These are phyloP conservation scores for Globisporangium recalcitrans DNA, from an alignment of 352 stramenopile species.

Conservation along the genomic window DNA sequence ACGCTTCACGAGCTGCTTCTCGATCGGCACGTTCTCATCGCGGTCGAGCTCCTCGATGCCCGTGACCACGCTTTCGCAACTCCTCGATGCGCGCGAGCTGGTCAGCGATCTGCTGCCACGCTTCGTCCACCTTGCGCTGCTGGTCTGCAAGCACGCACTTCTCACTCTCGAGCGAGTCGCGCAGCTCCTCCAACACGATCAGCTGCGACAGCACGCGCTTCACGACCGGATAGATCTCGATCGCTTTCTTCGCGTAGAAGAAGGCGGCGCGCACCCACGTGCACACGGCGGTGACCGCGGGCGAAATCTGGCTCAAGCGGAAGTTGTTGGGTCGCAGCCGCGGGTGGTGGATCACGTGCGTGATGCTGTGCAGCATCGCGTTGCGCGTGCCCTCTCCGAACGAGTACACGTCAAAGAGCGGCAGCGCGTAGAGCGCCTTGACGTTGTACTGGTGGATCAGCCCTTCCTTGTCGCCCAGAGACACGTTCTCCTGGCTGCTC, in stretches of 20 bases:
- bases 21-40: constrained; percentile 47
- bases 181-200: constrained; percentile 46
- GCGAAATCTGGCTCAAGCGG: constrained; percentile 52
- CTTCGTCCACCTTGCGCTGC: constrained; percentile 17
- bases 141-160: constrained; percentile 23
- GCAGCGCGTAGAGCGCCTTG: constrained; percentile 73
- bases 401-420: constrained; percentile 79
- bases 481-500: constrained; percentile 76
- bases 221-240: constrained; percentile 60
- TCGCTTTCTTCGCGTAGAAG: constrained; percentile 61
- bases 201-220: constrained; percentile 51
- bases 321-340: constrained; percentile 60
- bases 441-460: constrained; percentile 75
- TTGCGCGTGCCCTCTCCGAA: constrained; percentile 63
- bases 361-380: constrained; percentile 53
- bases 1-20: constrained; percentile 55
- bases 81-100: constrained; percentile 9
- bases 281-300: constrained; percentile 53
- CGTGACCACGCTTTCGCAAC: constrained; percentile 34
- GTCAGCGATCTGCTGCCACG: constrained; percentile 15
- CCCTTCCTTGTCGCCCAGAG: constrained; percentile 71
- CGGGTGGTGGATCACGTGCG: constrained; percentile 69
- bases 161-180: constrained; percentile 25
- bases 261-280: constrained; percentile 69
- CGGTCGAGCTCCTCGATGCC: constrained; percentile 61